phyloP scores from a whole-genome alignment of 164 flowering plant genomes.

The Litsea cubeba region DNA sequence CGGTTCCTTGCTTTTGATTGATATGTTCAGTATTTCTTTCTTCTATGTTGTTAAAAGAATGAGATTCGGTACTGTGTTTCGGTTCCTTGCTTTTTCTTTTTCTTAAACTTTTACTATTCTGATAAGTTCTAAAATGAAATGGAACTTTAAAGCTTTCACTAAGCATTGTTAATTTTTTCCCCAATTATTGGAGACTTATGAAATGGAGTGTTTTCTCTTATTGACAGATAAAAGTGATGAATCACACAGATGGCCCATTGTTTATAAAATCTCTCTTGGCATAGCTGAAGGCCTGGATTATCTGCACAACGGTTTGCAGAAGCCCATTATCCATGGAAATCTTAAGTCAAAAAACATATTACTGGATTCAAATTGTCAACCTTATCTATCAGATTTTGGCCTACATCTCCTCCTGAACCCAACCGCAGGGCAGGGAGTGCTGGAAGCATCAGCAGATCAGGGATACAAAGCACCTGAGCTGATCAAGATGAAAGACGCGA shows the following conservation, averaged over 20 bases:
- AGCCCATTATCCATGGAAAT: conserved; percentile 77
- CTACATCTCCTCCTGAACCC: conserved; percentile 68
- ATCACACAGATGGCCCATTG: conserved; percentile 57
- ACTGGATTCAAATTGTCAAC: conserved; percentile 44
- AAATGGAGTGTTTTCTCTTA: conserved; percentile 7
- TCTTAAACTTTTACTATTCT: not conserved
- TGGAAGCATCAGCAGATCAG: conserved; percentile 59
- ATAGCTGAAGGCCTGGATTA: conserved; percentile 69
- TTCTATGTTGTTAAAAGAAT: too few species aligned
- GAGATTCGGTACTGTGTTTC: not conserved
- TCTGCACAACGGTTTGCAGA: conserved; percentile 63
- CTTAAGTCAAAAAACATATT: conserved; percentile 81
- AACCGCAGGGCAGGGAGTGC: conserved; percentile 69
- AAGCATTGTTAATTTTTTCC: not conserved
- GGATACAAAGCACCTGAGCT: conserved; percentile 98
- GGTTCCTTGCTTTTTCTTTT: not conserved
- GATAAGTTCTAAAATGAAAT: too few species aligned
- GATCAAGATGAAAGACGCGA: conserved; percentile 83
- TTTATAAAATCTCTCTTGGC: conserved; percentile 60
- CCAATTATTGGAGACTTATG: not conserved
- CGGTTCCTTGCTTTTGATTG: not conserved
- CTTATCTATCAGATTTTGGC: conserved; percentile 71
- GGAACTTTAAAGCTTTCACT: too few species aligned
- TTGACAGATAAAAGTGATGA: conserved; percentile 46
- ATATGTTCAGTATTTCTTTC: too few species aligned